Percentiles rank a stretch among this genome's conserved stretches.
Conservation (phyloP, 164 flowering plant species). For the Paratinospora sagittata region DNA sequence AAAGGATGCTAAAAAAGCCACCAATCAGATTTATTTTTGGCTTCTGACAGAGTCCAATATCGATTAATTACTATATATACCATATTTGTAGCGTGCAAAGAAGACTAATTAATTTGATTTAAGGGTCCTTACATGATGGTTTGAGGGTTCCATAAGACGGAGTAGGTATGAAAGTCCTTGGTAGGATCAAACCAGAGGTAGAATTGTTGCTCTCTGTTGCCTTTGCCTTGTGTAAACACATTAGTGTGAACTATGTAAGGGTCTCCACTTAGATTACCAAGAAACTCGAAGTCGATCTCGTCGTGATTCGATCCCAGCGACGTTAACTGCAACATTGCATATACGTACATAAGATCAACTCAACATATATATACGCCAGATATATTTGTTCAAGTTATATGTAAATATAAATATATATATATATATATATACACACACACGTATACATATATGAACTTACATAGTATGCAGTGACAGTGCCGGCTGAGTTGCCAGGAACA, state of each 20-base stretch:
- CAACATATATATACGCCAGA: neutral
- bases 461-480: constrained; percentile 24
- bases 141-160: constrained; percentile 25
- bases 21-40: neutral
- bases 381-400: neutral
- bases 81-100: neutral
- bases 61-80: no score
- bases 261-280: constrained; percentile 24
- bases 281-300: constrained; percentile 26
- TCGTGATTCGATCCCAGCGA: constrained; percentile 19
- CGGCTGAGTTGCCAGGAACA: constrained; percentile 22
- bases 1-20: neutral
- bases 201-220: constrained; percentile 25
- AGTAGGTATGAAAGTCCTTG: constrained; percentile 22
- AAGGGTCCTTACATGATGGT: constrained; percentile 13
- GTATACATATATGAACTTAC: constrained; percentile 7
- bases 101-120: neutral
- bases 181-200: constrained; percentile 28
- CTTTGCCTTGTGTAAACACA: constrained; percentile 25
- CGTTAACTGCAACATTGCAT: constrained; percentile 17
- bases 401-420: neutral
- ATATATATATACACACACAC: neutral
- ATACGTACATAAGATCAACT: neutral
- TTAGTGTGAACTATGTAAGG: constrained; percentile 26
- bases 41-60: no score